phyloP scores from a whole-genome alignment of 495 filamentous ascomycete genomes.

The Hypoxylon fuscum region DNA sequence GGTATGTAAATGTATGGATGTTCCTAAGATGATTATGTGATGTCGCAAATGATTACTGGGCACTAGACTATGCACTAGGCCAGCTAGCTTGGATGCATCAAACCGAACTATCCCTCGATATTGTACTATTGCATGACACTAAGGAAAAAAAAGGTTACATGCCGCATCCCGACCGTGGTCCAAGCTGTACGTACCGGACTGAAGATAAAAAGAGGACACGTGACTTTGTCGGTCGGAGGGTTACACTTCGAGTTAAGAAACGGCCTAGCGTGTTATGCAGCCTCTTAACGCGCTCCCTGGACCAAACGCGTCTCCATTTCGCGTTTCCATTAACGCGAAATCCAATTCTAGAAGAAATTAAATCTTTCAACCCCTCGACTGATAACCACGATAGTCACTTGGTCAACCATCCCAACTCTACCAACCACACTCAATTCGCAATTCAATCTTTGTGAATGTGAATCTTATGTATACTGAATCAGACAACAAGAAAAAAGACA shows the following conservation, averaged over 20 bases:
- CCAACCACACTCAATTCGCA: neutral
- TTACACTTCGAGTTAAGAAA: neutral
- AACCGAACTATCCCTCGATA: no score
- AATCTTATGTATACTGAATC: constrained; percentile 8
- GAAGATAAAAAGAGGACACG: constrained; percentile 8
- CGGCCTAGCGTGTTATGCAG: constrained; percentile 35
- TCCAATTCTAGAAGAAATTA: constrained; percentile 16
- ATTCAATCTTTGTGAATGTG: constrained; percentile 1
- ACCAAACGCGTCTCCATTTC: constrained; percentile 33
- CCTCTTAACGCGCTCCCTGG: constrained; percentile 42
- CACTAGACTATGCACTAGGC: no score
- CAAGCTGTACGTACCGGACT: neutral
- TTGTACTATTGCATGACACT: no score
- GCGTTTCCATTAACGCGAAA: constrained; percentile 36
- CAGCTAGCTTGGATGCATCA: no score
- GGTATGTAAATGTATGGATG: no score
- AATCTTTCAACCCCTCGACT: constrained; percentile 38
- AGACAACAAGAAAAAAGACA: constrained; percentile 12
- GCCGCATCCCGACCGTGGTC: constrained; percentile 14
- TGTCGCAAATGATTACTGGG: no score
- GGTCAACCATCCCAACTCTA: neutral
- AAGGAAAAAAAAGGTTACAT: constrained; percentile 28
- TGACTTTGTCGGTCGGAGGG: constrained; percentile 21
- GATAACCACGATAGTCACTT: constrained; percentile 8
- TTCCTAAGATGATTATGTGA: no score